A percentile compares a stretch with the other conserved stretches of the same genome.
These are phyloP conservation scores for Spathaspora girioi DNA, from an alignment of 805 yeast species.

Conservation along the genomic window DNA sequence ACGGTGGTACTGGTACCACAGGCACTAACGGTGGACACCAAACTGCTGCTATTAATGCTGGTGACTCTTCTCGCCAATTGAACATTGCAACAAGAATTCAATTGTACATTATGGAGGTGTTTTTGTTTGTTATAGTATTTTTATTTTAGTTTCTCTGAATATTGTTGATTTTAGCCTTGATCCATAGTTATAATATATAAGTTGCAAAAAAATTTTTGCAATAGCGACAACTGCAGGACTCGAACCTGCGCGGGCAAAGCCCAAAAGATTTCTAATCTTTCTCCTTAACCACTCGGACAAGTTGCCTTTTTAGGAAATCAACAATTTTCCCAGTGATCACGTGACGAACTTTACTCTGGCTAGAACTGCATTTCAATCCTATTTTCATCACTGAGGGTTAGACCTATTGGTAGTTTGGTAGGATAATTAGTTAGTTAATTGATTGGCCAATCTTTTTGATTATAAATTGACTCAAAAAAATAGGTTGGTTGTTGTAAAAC, in stretches of 20 bases:
- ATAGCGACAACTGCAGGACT: constrained; percentile 57
- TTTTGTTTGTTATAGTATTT: not conserved
- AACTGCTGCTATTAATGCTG: not conserved
- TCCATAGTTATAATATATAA: not conserved
- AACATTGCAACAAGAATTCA: not conserved
- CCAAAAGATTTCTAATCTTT: constrained; percentile 44
- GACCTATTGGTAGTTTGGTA: no score
- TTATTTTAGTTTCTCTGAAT: not conserved
- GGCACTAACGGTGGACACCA: no score
- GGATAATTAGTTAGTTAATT: no score
- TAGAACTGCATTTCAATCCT: no score
- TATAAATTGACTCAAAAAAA: no score
- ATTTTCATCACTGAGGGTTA: no score
- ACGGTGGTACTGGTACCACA: not conserved
- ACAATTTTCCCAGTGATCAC: not conserved
- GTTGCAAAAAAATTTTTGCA: constrained; percentile 6
- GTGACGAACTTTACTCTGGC: no score
- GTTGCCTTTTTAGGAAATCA: constrained; percentile 18
- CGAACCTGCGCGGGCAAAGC: constrained; percentile 66
- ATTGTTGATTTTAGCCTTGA: not conserved
- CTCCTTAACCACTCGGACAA: constrained; percentile 41
- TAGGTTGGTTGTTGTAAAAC: no score
- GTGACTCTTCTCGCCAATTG: not conserved
- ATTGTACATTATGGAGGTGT: not conserved
- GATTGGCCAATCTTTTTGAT: no score